A percentile compares a stretch with the other conserved stretches of the same genome.
phyloP scores from a whole-genome alignment of 75 land plant species.

The Pinus taeda region DNA sequence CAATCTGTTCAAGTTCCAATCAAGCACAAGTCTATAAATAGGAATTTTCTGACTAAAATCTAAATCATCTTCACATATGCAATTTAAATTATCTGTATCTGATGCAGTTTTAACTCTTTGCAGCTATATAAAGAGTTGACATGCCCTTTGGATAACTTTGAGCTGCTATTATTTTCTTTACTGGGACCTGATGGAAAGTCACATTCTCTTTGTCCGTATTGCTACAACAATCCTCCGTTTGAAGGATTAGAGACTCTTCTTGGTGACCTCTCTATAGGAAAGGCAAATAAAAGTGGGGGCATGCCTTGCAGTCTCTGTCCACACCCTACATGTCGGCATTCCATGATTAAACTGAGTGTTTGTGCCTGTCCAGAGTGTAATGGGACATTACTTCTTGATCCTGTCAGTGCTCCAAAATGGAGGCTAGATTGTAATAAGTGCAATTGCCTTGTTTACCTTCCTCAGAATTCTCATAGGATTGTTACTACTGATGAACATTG shows the following conservation, averaged over 20 bases:
- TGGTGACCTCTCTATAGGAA: constrained; percentile 30
- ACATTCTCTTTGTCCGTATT: constrained; percentile 92
- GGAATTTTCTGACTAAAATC: too few relatives aligned
- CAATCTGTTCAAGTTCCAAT: constrained; percentile 3
- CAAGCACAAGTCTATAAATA: background rate
- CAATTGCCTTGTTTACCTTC: constrained; percentile 88
- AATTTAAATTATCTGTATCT: background rate
- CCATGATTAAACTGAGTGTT: constrained; percentile 86
- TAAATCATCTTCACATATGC: too few relatives aligned
- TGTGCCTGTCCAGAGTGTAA: constrained; percentile 96
- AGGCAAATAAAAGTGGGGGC: constrained; percentile 55
- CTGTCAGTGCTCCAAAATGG: constrained; percentile 97
- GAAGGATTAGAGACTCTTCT: constrained; percentile 67
- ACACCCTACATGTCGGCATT: constrained; percentile 92
- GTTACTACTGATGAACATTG: constrained; percentile 66
- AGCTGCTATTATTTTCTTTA: constrained; percentile 79
- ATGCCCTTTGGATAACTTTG: constrained; percentile 93
- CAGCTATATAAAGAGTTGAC: constrained; percentile 95
- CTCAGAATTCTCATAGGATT: constrained; percentile 82
- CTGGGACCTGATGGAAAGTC: constrained; percentile 92
- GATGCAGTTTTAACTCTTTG: constrained; percentile 7
- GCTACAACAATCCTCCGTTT: constrained; percentile 94
- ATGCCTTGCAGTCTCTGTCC: constrained; percentile 98
- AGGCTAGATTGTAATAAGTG: constrained; percentile 92
- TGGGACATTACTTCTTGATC: constrained; percentile 91